Conservation (phyloP, 352 stramenopile species). For the Hyaloperonospora brassicae region DNA sequence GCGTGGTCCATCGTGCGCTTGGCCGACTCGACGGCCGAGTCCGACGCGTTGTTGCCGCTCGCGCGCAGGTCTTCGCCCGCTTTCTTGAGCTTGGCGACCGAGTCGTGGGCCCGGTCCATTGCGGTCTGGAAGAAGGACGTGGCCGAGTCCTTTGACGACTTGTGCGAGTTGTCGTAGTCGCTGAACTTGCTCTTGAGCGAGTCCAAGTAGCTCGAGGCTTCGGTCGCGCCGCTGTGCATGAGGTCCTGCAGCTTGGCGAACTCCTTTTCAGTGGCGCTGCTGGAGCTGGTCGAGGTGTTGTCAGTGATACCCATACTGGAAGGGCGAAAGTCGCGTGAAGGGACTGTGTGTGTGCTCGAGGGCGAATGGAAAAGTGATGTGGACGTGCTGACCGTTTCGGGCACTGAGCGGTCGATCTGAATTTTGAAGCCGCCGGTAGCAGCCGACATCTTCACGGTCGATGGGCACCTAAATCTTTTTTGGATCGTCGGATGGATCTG, state of each 20-base stretch:
- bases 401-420: too few relatives aligned
- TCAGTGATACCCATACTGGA: constrained; percentile 23
- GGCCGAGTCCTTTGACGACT: constrained; percentile 25
- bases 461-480: too few relatives aligned
- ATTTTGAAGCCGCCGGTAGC: too few relatives aligned
- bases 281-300: constrained; percentile 13
- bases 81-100: constrained; percentile 20
- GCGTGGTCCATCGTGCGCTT: constrained; percentile 31
- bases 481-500: too few relatives aligned
- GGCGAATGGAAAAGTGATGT: too few relatives aligned
- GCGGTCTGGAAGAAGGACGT: constrained; percentile 31
- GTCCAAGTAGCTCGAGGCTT: constrained; percentile 28
- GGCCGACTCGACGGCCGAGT: constrained; percentile 17
- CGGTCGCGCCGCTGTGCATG: constrained; percentile 23
- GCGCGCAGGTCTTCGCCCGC: constrained; percentile 13
- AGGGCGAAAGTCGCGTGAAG: too few relatives aligned
- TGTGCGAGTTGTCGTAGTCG: constrained; percentile 38
- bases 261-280: constrained; percentile 25
- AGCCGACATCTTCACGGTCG: too few relatives aligned
- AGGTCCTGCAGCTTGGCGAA: constrained; percentile 30
- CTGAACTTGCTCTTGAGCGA: constrained; percentile 34
- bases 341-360: too few relatives aligned
- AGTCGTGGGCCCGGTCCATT: constrained; percentile 24
- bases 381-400: too few relatives aligned
- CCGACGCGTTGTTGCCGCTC: constrained; percentile 18